These are phyloP conservation scores for Phytophthora cactorum DNA, from an alignment of 352 stramenopile species.

Conservation along the genomic window DNA sequence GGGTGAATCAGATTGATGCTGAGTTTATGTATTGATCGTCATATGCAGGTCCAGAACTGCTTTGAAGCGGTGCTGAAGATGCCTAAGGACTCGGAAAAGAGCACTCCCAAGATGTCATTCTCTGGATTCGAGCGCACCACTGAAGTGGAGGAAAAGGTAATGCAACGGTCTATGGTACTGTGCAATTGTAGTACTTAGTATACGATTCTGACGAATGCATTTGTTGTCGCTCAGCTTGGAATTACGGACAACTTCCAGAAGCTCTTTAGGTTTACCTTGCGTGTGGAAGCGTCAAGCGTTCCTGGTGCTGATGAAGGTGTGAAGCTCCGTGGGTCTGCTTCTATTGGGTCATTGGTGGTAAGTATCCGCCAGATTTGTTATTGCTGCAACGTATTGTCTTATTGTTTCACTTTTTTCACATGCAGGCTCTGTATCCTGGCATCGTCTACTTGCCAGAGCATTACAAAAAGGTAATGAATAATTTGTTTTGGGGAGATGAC, in stretches of 20 bases:
- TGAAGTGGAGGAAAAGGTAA: constrained; percentile 39
- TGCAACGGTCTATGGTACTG: neutral
- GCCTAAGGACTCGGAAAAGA: constrained; percentile 41
- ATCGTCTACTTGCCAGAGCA: constrained; percentile 87
- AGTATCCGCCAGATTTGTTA: constrained; percentile 14
- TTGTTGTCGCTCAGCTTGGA: constrained; percentile 26
- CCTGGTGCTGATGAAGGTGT: constrained; percentile 71
- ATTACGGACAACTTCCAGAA: constrained; percentile 55
- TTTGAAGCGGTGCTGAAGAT: constrained; percentile 75
- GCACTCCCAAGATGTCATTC: constrained; percentile 55
- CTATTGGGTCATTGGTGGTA: constrained; percentile 81
- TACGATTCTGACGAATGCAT: constrained; percentile 8
- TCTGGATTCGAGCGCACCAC: constrained; percentile 64
- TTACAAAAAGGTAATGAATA: constrained; percentile 72
- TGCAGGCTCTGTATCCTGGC: constrained; percentile 75
- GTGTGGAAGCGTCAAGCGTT: constrained; percentile 72
- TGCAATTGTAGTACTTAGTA: neutral
- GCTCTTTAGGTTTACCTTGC: constrained; percentile 74
- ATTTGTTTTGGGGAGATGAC: neutral
- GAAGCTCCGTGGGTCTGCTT: constrained; percentile 60
- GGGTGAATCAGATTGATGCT: neutral
- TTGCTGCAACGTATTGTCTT: neutral
- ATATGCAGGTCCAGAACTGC: constrained; percentile 44
- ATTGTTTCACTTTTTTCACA: neutral
- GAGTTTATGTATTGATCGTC: neutral